phyloP scores from a whole-genome alignment of 306 rosid genomes.

The Betula pendula region DNA sequence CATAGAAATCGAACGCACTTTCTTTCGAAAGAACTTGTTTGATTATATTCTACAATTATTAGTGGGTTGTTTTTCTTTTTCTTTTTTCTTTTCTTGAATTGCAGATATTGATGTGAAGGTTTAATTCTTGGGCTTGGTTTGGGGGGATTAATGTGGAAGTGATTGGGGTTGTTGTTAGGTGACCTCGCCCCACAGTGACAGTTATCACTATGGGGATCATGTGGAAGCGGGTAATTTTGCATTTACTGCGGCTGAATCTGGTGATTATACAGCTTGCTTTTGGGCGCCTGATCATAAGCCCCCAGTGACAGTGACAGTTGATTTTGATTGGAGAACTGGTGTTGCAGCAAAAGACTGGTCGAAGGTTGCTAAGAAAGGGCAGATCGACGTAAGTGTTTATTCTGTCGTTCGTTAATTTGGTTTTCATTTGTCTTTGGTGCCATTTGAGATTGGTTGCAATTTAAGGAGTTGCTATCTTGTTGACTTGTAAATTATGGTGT shows the following conservation, averaged over 20 bases:
- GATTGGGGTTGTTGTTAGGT: conserved; percentile 53
- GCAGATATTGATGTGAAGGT: conserved; percentile 1
- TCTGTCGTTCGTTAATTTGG: conserved; percentile 5
- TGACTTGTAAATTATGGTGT: background rate
- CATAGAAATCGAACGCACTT: no score
- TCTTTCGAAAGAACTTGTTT: no score
- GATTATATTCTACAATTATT: no score
- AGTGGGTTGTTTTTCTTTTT: background rate
- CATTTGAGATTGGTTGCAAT: background rate
- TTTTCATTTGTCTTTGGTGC: conserved; percentile 10
- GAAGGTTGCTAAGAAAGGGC: conserved; percentile 90
- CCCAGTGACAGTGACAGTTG: conserved; percentile 42
- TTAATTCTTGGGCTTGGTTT: conserved; percentile 16
- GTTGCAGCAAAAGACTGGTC: conserved; percentile 92
- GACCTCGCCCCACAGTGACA: conserved; percentile 67
- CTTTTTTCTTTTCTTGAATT: background rate
- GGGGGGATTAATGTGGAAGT: conserved; percentile 33
- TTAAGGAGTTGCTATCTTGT: background rate
- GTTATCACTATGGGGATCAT: conserved; percentile 54
- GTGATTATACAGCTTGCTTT: conserved; percentile 80
- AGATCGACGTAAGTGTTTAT: conserved; percentile 67
- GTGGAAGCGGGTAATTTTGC: conserved; percentile 82
- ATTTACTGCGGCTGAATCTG: conserved; percentile 70
- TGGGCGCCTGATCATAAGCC: conserved; percentile 54
- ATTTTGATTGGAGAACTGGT: conserved; percentile 88